phyloP scores from a whole-genome alignment of 768 basidiomycete species.

The Crepidotus variabilis region DNA sequence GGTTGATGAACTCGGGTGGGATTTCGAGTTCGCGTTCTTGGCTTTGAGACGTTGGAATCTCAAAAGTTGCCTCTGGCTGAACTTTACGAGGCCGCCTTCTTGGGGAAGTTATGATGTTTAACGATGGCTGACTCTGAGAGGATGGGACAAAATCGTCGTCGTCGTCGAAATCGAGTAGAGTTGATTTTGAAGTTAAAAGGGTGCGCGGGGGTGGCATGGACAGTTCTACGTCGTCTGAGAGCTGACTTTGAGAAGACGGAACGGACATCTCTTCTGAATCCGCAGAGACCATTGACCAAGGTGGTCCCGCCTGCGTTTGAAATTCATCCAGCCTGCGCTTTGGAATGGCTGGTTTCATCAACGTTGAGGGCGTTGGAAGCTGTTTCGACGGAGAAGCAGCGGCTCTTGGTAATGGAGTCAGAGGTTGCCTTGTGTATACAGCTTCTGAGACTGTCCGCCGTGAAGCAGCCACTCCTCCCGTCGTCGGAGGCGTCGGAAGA shows the following conservation, averaged over 20 bases:
- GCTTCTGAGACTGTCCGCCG: background rate
- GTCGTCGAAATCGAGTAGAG: background rate
- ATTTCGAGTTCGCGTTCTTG: conserved; percentile 35
- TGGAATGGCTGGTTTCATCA: background rate
- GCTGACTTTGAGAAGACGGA: conserved; percentile 36
- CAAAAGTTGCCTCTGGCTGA: conserved; percentile 9
- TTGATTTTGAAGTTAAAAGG: background rate
- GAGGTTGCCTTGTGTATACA: background rate
- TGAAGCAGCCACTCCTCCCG: background rate
- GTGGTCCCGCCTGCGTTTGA: background rate
- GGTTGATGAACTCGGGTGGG: background rate
- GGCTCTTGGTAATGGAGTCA: background rate
- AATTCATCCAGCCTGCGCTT: background rate
- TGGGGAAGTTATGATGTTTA: conserved; percentile 17
- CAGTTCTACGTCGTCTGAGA: conserved; percentile 11
- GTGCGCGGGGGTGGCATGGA: background rate
- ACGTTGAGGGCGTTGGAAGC: background rate
- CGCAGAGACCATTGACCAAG: too few species aligned
- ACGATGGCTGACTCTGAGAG: conserved; percentile 32
- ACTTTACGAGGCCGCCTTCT: conserved; percentile 12
- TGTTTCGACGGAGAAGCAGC: background rate
- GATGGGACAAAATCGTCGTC: conserved; percentile 24
- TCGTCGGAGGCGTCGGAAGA: background rate
- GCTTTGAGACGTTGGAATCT: conserved; percentile 45
- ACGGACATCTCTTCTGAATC: conserved; percentile 4